These are phyloP conservation scores for Cenococcum geophilum DNA, from an alignment of 495 filamentous ascomycete species.

Conservation along the genomic window DNA sequence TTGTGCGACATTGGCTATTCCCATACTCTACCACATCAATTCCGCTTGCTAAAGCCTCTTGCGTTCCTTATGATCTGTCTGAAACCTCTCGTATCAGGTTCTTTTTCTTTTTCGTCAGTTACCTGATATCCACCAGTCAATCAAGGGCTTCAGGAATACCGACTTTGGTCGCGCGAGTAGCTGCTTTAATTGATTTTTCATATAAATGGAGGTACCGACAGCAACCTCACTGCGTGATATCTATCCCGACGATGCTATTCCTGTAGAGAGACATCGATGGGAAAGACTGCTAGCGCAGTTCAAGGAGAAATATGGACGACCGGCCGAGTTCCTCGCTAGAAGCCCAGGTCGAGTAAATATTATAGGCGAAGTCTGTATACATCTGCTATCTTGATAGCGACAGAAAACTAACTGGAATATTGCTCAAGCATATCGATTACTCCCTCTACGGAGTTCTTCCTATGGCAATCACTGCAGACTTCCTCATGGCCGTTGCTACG, in stretches of 20 bases:
- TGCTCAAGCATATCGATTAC: conserved; percentile 79
- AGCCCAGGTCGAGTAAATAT: conserved; percentile 96
- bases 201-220: conserved; percentile 37
- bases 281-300: conserved; percentile 65
- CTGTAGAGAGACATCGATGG: conserved; percentile 60
- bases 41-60: too few species aligned
- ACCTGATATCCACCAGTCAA: neutral
- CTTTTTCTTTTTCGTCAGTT: too few species aligned
- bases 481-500: conserved; percentile 76
- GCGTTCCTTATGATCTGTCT: too few species aligned
- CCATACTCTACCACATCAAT: too few species aligned
- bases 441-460: conserved; percentile 92
- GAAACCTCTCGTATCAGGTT: too few species aligned
- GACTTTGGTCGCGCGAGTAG: neutral
- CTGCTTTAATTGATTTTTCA: neutral
- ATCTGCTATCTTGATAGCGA: neutral
- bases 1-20: too few species aligned
- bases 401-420: conserved; percentile 9
- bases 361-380: conserved; percentile 66
- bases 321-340: conserved; percentile 75
- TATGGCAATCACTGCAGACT: conserved; percentile 88
- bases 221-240: conserved; percentile 57
- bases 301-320: conserved; percentile 59
- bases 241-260: conserved; percentile 58
- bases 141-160: neutral